These are phyloP conservation scores for Mucor indicus DNA, from an alignment of 371 early-diverging fungal genomes.

Conservation along the genomic window DNA sequence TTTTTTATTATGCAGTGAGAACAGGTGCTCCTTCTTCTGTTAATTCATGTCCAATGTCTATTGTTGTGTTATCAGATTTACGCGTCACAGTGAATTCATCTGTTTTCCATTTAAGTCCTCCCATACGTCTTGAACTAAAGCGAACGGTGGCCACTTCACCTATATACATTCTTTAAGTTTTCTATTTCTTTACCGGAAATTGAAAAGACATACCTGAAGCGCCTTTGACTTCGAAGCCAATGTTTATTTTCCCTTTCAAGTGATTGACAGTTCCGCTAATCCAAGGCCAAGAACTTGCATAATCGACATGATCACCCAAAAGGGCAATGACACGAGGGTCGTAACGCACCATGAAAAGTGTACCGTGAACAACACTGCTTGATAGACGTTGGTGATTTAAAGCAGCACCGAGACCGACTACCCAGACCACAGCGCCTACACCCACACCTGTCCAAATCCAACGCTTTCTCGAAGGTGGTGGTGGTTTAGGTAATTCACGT, in stretches of 20 bases:
- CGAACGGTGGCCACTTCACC: slow-evolving; percentile 44
- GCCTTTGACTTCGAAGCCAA: slow-evolving; percentile 57
- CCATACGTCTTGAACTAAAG: slow-evolving; percentile 36
- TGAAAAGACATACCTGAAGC: slow-evolving; percentile 51
- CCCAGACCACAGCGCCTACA: slow-evolving; percentile 60
- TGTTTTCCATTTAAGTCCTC: slow-evolving; percentile 38
- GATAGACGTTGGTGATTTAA: slow-evolving; percentile 67
- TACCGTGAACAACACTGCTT: slow-evolving; percentile 61
- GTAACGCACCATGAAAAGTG: slow-evolving; percentile 62
- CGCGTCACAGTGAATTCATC: slow-evolving; percentile 36
- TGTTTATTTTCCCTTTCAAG: slow-evolving; percentile 64
- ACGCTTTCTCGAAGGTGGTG: slow-evolving; percentile 36
- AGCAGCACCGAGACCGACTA: slow-evolving; percentile 51
- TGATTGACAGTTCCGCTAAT: slow-evolving; percentile 66
- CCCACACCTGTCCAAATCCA: slow-evolving; percentile 45
- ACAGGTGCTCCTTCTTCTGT: slow-evolving; percentile 38
- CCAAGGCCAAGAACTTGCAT: slow-evolving; percentile 65
- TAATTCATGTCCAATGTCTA: slow-evolving; percentile 38
- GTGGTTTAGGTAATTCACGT: slow-evolving; percentile 35
- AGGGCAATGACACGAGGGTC: slow-evolving; percentile 51
- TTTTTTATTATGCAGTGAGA: slow-evolving; percentile 1
- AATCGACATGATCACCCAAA: slow-evolving; percentile 61
- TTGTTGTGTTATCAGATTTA: slow-evolving; percentile 25
- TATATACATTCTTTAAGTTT: slow-evolving; percentile 1
- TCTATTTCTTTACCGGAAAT: slow-evolving; percentile 1